Percentiles rank a stretch among this genome's conserved stretches.
Evolutionary conservation across 495 filamentous ascomycete species (phyloP).

Genomic region (Aeminium ludgeri): DNA sequence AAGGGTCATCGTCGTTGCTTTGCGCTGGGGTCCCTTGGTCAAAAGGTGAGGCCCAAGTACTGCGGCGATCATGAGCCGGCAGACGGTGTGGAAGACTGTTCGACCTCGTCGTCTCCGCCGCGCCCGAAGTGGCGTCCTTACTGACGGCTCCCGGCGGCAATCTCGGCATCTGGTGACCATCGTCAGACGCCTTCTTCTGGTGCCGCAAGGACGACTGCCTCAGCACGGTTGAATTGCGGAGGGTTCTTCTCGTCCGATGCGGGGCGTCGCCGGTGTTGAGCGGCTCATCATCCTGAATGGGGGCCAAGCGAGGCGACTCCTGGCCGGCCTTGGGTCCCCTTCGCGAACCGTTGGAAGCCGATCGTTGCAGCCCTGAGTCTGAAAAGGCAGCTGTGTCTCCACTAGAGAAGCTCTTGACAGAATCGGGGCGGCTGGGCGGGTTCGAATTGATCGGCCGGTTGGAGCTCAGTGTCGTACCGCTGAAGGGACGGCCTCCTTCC

Average conservation of each 20-base stretch:
- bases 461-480: no score
- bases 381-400: neutral
- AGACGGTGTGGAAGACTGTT: no score
- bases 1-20: neutral
- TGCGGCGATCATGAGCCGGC: no score
- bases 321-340: neutral
- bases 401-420: constrained; percentile 2
- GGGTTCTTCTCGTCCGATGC: no score
- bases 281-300: neutral
- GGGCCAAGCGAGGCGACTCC: neutral
- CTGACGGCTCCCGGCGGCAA: no score
- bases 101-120: no score
- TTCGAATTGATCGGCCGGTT: neutral
- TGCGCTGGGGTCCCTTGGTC: no score
- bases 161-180: no score
- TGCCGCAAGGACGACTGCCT: neutral
- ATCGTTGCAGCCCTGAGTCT: neutral
- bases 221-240: no score
- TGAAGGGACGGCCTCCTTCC: no score
- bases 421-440: neutral
- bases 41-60: no score
- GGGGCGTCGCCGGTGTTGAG: neutral
- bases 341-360: neutral
- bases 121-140: no score
- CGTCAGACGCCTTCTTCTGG: neutral